A percentile compares a stretch with the other conserved stretches of the same genome.
Conservation (phyloP, 1,139 yeast genomes). For the Hansenula sp. region DNA sequence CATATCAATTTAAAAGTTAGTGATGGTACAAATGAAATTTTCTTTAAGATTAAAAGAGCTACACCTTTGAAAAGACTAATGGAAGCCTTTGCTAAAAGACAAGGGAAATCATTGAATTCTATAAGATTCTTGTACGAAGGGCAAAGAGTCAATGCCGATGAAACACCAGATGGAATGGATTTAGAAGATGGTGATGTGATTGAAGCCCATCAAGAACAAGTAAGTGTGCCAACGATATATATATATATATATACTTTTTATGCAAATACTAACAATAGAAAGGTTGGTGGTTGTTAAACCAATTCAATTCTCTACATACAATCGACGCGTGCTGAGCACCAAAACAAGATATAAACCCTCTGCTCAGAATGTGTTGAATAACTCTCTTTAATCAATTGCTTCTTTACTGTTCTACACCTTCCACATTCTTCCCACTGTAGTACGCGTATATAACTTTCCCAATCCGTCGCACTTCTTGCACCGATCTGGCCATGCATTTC, state of each 20-base stretch:
- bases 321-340: too few relatives aligned
- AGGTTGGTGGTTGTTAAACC: constrained; percentile 22
- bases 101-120: constrained; percentile 81
- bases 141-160: constrained; percentile 79
- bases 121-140: constrained; percentile 93
- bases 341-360: too few relatives aligned
- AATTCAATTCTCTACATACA: too few relatives aligned
- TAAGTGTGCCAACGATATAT: constrained; percentile 47
- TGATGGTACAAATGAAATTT: constrained; percentile 90
- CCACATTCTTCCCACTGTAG: too few relatives aligned
- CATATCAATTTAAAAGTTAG: constrained; percentile 93
- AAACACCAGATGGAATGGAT: constrained; percentile 89
- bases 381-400: too few relatives aligned
- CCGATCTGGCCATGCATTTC: too few relatives aligned
- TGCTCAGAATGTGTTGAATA: too few relatives aligned
- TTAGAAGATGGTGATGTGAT: constrained; percentile 94
- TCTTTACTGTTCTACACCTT: too few relatives aligned
- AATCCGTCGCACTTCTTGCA: too few relatives aligned
- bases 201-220: constrained; percentile 97
- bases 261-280: constrained; percentile 5
- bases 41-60: constrained; percentile 89
- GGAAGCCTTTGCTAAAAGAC: constrained; percentile 98
- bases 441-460: too few relatives aligned
- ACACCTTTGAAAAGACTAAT: constrained; percentile 92
- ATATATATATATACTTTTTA: too few relatives aligned